These are phyloP conservation scores for Penicillium sp. DNA, from an alignment of 2,329 filamentous ascomycete genomes.

Conservation along the genomic window DNA sequence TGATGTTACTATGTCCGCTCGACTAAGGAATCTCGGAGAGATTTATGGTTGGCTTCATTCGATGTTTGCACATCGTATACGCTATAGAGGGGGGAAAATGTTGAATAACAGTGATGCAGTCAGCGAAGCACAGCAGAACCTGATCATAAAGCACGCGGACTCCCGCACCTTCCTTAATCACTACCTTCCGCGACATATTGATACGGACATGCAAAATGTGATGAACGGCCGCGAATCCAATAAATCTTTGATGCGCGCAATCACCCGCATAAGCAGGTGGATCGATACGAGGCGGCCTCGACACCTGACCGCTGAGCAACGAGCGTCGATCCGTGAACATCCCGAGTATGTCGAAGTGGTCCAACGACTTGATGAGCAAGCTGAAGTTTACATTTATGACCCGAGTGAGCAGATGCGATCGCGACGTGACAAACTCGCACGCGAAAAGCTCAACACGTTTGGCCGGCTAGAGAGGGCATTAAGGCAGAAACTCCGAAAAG, in stretches of 20 bases:
- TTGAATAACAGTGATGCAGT: constrained; percentile 25
- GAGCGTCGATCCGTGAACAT: constrained; percentile 5
- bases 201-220: constrained; percentile 20
- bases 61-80: constrained; percentile 25
- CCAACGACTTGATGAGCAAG: constrained; percentile 4
- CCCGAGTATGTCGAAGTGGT: constrained; percentile 8
- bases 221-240: constrained; percentile 22
- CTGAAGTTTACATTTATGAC: not conserved
- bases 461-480: constrained; percentile 10
- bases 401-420: not conserved
- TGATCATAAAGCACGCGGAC: constrained; percentile 24
- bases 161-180: constrained; percentile 26
- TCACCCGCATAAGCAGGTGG: constrained; percentile 19
- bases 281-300: constrained; percentile 17
- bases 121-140: constrained; percentile 21
- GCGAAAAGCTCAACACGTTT: constrained; percentile 6
- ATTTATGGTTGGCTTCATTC: constrained; percentile 21
- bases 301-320: not conserved
- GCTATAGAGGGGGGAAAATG: constrained; percentile 21
- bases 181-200: constrained; percentile 13
- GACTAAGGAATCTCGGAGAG: constrained; percentile 17
- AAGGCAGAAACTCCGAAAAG: constrained; percentile 5
- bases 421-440: constrained; percentile 3
- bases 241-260: constrained; percentile 1
- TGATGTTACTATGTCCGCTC: constrained; percentile 6